These are phyloP conservation scores for Backusella parvicylindrica DNA, from an alignment of 192 early-diverging fungal genomes.

Conservation along the genomic window DNA sequence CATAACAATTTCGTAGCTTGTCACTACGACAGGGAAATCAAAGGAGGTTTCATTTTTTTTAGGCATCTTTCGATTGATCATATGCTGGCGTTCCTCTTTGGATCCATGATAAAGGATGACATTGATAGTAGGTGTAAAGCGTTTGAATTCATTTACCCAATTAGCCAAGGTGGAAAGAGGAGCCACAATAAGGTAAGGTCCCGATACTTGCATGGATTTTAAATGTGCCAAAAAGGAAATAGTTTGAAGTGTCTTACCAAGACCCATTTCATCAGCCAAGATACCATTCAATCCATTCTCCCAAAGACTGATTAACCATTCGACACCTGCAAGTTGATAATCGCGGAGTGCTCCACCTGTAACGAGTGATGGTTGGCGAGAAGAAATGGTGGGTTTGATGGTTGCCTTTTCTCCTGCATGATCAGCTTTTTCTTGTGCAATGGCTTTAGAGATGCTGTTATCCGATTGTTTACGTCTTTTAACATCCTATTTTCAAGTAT, in stretches of 20 bases:
- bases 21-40: constrained; percentile 82
- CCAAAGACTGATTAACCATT: constrained; percentile 94
- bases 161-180: constrained; percentile 89
- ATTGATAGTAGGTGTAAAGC: constrained; percentile 78
- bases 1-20: constrained; percentile 90
- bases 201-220: constrained; percentile 72
- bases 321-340: constrained; percentile 92
- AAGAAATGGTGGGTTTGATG: constrained; percentile 46
- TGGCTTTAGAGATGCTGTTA: constrained; percentile 12
- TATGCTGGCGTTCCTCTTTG: constrained; percentile 63
- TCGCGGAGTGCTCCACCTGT: constrained; percentile 86
- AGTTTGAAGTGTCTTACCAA: constrained; percentile 94
- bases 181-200: constrained; percentile 86
- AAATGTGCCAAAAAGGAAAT: constrained; percentile 87
- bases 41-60: constrained; percentile 44
- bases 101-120: constrained; percentile 85
- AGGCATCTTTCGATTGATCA: constrained; percentile 65
- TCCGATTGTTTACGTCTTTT: constrained; percentile 34
- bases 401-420: neutral
- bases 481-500: constrained; percentile 17
- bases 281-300: constrained; percentile 97
- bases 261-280: constrained; percentile 94
- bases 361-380: constrained; percentile 76
- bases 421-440: constrained; percentile 10
- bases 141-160: constrained; percentile 89